Percentiles rank a stretch among this genome's conserved stretches.
Conservation (phyloP, 1,284 basidiomycete species). For the Cystobasidiaceae sp. region DNA sequence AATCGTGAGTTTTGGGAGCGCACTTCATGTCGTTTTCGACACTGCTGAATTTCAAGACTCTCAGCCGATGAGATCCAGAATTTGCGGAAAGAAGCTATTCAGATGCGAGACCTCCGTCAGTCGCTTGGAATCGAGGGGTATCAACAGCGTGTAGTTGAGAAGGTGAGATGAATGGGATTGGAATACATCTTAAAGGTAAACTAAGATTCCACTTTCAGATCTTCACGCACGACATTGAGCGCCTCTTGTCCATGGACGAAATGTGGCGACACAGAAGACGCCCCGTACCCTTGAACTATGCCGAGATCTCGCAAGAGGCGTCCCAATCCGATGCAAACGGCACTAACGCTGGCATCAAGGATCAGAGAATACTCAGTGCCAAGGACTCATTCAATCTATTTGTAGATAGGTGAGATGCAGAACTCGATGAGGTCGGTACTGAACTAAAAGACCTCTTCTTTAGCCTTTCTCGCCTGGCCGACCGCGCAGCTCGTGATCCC, state of each 20-base stretch:
- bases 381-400: conserved; percentile 78
- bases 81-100: conserved; percentile 78
- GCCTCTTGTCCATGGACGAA: conserved; percentile 88
- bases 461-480: conserved; percentile 71
- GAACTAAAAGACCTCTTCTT: conserved; percentile 8
- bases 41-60: not conserved
- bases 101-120: conserved; percentile 72
- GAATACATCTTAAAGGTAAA: not conserved
- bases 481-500: conserved; percentile 66
- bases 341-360: conserved; percentile 57
- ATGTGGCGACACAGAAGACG: conserved; percentile 90
- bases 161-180: conserved; percentile 54
- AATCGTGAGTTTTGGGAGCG: conserved; percentile 58
- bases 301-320: conserved; percentile 56
- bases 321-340: conserved; percentile 33
- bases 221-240: conserved; percentile 79
- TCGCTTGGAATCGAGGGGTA: conserved; percentile 53
- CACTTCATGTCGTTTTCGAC: not conserved
- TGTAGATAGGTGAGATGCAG: conserved; percentile 69
- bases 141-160: conserved; percentile 72
- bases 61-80: conserved; percentile 83
- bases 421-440: too few relatives aligned
- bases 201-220: conserved; percentile 60
- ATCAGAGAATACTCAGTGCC: conserved; percentile 68
- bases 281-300: conserved; percentile 77